Evolutionary conservation across 2,329 filamentous ascomycete genomes (phyloP).

Genomic region (Penicillium sp.): DNA sequence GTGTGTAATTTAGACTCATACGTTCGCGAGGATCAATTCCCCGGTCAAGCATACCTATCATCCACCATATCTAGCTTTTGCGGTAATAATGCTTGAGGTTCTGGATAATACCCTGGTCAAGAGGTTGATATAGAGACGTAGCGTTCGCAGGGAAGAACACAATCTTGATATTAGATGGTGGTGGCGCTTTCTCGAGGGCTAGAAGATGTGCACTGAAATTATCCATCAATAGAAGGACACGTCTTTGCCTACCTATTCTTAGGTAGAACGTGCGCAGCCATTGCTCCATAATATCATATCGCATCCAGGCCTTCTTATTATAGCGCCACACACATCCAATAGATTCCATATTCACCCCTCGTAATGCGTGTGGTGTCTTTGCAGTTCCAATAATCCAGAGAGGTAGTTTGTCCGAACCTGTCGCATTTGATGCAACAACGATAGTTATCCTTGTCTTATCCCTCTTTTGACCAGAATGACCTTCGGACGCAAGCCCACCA

Average conservation of each 20-base stretch:
- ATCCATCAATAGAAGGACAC: slow-evolving; percentile 18
- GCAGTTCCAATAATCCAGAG: slow-evolving; percentile 1
- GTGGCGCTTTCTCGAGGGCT: slow-evolving; percentile 1
- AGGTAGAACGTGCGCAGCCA: slow-evolving; percentile 8
- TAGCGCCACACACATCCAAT: not conserved
- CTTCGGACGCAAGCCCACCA: no score
- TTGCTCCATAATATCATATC: slow-evolving; percentile 1
- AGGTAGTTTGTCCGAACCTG: slow-evolving; percentile 2
- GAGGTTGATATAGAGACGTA: slow-evolving; percentile 10
- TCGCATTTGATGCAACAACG: not conserved
- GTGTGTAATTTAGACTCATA: slow-evolving; percentile 6
- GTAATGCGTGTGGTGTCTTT: not conserved
- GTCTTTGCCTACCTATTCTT: not conserved
- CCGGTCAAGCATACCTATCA: slow-evolving; percentile 5
- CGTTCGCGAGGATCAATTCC: not conserved
- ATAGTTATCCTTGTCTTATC: no score
- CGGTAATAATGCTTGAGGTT: slow-evolving; percentile 7
- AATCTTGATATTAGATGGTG: slow-evolving; percentile 11
- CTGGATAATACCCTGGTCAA: slow-evolving; percentile 14
- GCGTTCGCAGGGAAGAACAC: slow-evolving; percentile 10
- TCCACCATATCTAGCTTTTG: slow-evolving; percentile 6
- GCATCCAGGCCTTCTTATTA: not conserved
- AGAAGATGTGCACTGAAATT: slow-evolving; percentile 14
- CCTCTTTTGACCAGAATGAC: no score
- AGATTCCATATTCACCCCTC: not conserved